Evolutionary conservation across 2,329 filamentous ascomycete genomes (phyloP).

Genomic region (Sporothrix luriei): DNA sequence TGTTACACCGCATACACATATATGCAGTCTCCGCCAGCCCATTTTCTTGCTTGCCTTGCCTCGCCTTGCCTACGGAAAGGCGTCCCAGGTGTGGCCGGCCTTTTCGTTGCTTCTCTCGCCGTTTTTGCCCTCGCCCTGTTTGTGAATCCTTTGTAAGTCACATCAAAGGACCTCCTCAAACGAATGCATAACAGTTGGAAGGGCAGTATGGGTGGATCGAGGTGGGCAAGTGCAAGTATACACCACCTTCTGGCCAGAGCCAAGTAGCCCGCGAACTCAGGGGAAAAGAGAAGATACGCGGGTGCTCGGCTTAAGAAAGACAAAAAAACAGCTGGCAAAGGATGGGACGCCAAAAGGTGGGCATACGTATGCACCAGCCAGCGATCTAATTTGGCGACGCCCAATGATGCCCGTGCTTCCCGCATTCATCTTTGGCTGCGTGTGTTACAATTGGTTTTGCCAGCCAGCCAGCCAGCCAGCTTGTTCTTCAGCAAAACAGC

Average conservation of each 20-base stretch:
- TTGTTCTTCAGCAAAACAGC: slow-evolving; percentile 2
- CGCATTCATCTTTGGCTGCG: background rate
- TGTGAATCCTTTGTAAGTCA: background rate
- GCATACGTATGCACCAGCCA: slow-evolving; percentile 7
- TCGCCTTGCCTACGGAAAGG: background rate
- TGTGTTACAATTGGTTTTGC: background rate
- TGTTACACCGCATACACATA: slow-evolving; percentile 19
- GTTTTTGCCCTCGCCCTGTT: background rate
- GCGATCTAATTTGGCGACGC: slow-evolving; percentile 1
- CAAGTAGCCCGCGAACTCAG: background rate
- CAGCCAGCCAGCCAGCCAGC: background rate
- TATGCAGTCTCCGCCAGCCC: background rate
- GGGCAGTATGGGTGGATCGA: background rate
- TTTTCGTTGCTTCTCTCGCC: background rate
- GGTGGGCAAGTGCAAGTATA: background rate
- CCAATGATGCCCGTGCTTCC: background rate
- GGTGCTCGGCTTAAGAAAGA: background rate
- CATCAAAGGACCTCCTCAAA: background rate
- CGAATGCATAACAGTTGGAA: background rate
- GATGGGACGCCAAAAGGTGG: slow-evolving; percentile 6
- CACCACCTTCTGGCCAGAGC: slow-evolving; percentile 2
- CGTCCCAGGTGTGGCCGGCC: background rate
- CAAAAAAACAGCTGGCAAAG: background rate
- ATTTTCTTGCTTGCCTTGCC: slow-evolving; percentile 3
- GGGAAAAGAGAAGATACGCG: background rate